Evolutionary conservation across 2,329 filamentous ascomycete genomes (phyloP).

Genomic region (Xylaria sp.): DNA sequence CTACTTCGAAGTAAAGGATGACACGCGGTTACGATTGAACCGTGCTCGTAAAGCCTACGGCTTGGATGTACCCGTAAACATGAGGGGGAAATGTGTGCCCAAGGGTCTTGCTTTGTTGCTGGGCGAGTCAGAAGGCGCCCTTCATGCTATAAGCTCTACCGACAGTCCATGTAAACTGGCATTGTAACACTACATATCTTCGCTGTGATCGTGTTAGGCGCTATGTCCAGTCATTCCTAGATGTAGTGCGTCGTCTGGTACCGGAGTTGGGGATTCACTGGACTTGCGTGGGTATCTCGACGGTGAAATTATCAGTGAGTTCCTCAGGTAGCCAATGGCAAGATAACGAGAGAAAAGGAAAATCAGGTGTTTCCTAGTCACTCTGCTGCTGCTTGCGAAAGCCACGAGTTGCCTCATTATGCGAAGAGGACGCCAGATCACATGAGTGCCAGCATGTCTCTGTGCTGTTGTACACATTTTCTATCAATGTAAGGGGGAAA

Average conservation of each 20-base stretch:
- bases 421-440: slow-evolving; percentile 23
- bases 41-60: background rate
- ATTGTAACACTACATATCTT: slow-evolving; percentile 29
- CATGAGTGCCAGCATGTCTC: slow-evolving; percentile 30
- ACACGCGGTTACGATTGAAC: background rate
- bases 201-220: slow-evolving; percentile 23
- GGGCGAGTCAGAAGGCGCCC: slow-evolving; percentile 15
- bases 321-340: slow-evolving; percentile 15
- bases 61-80: slow-evolving; percentile 2
- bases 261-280: slow-evolving; percentile 21
- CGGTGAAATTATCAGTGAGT: slow-evolving; percentile 13
- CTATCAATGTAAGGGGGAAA: slow-evolving; percentile 13
- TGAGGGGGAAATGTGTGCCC: background rate
- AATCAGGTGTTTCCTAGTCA: slow-evolving; percentile 8
- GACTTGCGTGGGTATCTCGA: slow-evolving; percentile 25
- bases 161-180: slow-evolving; percentile 23
- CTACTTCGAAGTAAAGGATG: background rate
- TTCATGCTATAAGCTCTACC: slow-evolving; percentile 18
- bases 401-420: slow-evolving; percentile 27
- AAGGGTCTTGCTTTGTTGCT: background rate
- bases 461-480: slow-evolving; percentile 35
- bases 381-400: slow-evolving; percentile 15
- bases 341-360: background rate
- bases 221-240: slow-evolving; percentile 25
- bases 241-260: slow-evolving; percentile 26